A percentile compares a stretch with the other conserved stretches of the same genome.
phyloP scores from a whole-genome alignment of 371 early-diverging fungal species.

The Rhizopus microsporus region DNA sequence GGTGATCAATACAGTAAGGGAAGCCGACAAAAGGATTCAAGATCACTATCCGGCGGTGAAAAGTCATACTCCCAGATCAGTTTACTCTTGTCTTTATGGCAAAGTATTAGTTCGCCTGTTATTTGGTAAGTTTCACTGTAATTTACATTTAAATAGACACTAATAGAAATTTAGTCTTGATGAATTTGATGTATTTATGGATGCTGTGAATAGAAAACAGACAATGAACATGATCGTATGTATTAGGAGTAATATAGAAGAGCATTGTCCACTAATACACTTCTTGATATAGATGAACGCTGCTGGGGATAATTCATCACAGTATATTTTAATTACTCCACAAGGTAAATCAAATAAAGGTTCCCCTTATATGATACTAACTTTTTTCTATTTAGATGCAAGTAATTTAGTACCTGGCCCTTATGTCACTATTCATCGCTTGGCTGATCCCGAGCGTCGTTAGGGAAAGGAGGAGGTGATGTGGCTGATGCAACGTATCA shows the following conservation, averaged over 20 bases:
- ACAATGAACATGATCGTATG: constrained; percentile 83
- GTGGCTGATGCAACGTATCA: too few species aligned
- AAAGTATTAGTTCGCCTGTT: constrained; percentile 92
- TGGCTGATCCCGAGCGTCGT: constrained; percentile 73
- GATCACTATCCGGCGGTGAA: constrained; percentile 97
- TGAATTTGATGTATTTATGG: constrained; percentile 99
- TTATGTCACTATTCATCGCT: constrained; percentile 68
- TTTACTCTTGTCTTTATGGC: constrained; percentile 96
- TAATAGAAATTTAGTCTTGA: constrained; percentile 69
- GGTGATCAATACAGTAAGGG: constrained; percentile 49
- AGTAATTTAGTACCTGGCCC: constrained; percentile 63
- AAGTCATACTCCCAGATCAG: constrained; percentile 99
- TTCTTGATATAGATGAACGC: constrained; percentile 61
- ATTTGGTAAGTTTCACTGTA: constrained; percentile 62
- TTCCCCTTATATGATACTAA: constrained; percentile 26
- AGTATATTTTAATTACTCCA: constrained; percentile 96
- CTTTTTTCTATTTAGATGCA: constrained; percentile 30
- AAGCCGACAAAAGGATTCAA: constrained; percentile 78
- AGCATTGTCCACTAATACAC: not conserved
- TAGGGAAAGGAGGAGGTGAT: not conserved
- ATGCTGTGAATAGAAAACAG: constrained; percentile 93
- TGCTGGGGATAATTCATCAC: constrained; percentile 74
- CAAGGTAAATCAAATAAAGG: constrained; percentile 57
- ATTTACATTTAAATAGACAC: not conserved
- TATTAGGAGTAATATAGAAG: not conserved